Conservation (phyloP, 345 rosid species). For the Kandelia obovata region DNA sequence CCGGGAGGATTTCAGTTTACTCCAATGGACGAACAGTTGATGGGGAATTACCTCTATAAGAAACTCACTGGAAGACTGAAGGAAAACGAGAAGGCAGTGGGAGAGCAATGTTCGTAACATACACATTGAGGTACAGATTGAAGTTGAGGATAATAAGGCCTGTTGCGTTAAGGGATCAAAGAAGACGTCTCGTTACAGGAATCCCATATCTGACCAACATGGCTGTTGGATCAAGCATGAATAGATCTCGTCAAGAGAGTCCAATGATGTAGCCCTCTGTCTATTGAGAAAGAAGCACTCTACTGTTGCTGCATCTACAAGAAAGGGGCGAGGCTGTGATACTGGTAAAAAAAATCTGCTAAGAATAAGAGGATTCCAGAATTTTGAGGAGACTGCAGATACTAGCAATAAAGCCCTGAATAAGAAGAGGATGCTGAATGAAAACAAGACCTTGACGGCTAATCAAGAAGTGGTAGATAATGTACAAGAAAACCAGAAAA, state of each 20-base stretch:
- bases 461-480: too few species aligned
- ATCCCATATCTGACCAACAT: background rate
- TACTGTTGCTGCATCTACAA: too few species aligned
- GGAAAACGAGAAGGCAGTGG: background rate
- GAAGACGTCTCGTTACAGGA: background rate
- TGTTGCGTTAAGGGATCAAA: background rate
- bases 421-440: too few species aligned
- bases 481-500: too few species aligned
- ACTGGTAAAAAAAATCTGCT: too few species aligned
- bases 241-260: background rate
- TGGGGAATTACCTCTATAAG: background rate
- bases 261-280: background rate
- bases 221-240: background rate
- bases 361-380: too few species aligned
- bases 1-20: background rate
- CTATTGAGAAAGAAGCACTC: background rate
- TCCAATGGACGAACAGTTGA: background rate
- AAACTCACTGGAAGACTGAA: background rate
- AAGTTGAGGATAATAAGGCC: background rate
- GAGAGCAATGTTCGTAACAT: too few species aligned
- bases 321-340: too few species aligned
- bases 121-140: background rate
- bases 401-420: too few species aligned
- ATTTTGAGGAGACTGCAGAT: too few species aligned
- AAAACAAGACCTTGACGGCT: too few species aligned